phyloP scores from a whole-genome alignment of 2,329 filamentous ascomycete species.

The Beauveria asiatica region DNA sequence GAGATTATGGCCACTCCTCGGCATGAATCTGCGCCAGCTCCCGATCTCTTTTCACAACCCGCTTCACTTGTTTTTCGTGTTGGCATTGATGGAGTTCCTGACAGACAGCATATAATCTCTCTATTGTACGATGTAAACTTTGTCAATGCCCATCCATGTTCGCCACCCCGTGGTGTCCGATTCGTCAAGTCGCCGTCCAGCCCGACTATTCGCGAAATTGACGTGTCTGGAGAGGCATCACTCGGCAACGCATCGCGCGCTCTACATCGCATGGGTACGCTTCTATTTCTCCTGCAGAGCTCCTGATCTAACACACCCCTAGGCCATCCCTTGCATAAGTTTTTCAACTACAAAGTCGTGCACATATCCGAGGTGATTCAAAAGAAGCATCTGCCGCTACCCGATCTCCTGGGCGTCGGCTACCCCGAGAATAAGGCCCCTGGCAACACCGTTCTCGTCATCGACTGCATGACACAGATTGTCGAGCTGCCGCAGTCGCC shows the following conservation, averaged over 20 bases:
- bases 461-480: conserved; percentile 55
- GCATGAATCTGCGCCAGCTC: conserved; percentile 24
- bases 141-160: conserved; percentile 58
- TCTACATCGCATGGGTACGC: conserved; percentile 39
- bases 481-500: conserved; percentile 40
- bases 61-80: conserved; percentile 28
- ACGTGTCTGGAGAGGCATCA: conserved; percentile 38
- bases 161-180: conserved; percentile 46
- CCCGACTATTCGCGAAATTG: conserved; percentile 50
- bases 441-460: conserved; percentile 41
- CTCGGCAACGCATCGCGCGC: conserved; percentile 37
- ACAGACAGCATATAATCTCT: conserved; percentile 34
- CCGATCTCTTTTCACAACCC: conserved; percentile 27
- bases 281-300: background rate
- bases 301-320: conserved; percentile 13
- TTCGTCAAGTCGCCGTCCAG: conserved; percentile 52
- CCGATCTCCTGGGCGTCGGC: conserved; percentile 34
- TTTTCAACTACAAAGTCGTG: conserved; percentile 50
- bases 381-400: conserved; percentile 36
- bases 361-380: conserved; percentile 49
- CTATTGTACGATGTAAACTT: conserved; percentile 54
- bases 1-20: conserved; percentile 31
- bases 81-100: conserved; percentile 29
- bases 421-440: conserved; percentile 23
- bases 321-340: conserved; percentile 58